Base-by-base conservation (phyloP, 2,329 filamentous ascomycete genomes). In the Colletotrichum plurivorum region DNA sequence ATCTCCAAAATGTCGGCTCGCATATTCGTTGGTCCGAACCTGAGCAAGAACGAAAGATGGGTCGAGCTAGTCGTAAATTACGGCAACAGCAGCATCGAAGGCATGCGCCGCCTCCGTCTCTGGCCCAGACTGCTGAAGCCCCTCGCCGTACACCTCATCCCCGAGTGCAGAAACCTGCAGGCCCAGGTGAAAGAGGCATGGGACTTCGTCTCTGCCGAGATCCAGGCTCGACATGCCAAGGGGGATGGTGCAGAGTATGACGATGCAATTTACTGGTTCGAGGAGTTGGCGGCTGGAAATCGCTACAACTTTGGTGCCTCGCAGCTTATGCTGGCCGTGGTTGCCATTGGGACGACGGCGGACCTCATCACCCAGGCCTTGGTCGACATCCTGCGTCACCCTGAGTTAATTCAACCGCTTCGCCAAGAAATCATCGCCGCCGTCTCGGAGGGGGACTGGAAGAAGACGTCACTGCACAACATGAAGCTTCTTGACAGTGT, bases 401-500 rank as follows among this genome's bases (percentile, higher is more conserved):
- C 59, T 2, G 59, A 62, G 15, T 8, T 62, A 3, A 31, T 53
- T 4, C 31, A 53, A n/a, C 59, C 59, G 5, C 49, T 62, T 10
- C 59, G 59, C 3, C 20, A 53, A 18, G 59, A 62, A 22, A 53
- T 62, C 48, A n/a, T 27, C 22, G 1, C 25, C 2, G 20, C 41
- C 18, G 41, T 51, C 1, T 36, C 43, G 0, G 43, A 59, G 22
- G n/a, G 45, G 0, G 56, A 43, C 25, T 59, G 45, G 56, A 36
- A 20, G 45, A 49, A 49, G 16, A 39, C 56, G 16, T 39, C 56
- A 1, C 18, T 59, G 4, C 36, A 36, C 25, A 49, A 59, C 6
- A 59, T 59, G 56, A 70, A 73, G 49, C 68, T 75, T 8, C 64
- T 76, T 60, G 73, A 76, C 52, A 74, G 73, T 49, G 71, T 73